These are phyloP conservation scores for Xylariaceae sp. DNA, from an alignment of 2,329 filamentous ascomycete genomes.

Conservation along the genomic window DNA sequence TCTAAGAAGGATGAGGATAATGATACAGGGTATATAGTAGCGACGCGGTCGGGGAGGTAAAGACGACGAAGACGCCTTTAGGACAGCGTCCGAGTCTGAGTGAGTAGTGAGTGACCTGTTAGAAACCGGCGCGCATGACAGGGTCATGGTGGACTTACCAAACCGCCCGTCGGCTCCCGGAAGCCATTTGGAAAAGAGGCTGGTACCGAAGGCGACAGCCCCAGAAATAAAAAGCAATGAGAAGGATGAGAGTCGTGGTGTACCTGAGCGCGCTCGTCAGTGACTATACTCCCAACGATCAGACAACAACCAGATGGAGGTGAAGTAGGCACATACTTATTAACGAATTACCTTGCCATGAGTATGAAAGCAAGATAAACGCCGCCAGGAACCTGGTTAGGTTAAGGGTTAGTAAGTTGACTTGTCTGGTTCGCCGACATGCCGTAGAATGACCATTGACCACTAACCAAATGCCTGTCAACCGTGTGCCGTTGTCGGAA, in stretches of 20 bases:
- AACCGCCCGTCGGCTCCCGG: constrained; percentile 45
- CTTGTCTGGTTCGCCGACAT: too few relatives aligned
- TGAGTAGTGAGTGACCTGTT: constrained; percentile 3
- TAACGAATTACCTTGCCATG: constrained; percentile 43
- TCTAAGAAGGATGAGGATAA: constrained; percentile 41
- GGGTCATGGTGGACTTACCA: constrained; percentile 29
- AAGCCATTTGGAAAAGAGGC: constrained; percentile 41
- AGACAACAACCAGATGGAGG: neutral
- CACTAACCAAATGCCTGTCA: constrained; percentile 35
- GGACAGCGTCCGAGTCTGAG: constrained; percentile 28
- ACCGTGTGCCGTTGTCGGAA: constrained; percentile 29
- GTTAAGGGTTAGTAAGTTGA: constrained; percentile 5
- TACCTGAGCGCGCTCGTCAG: constrained; percentile 33
- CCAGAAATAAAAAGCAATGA: constrained; percentile 44
- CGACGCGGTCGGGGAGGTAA: constrained; percentile 43
- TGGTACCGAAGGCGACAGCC: constrained; percentile 35
- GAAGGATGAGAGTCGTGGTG: constrained; percentile 43
- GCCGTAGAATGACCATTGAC: too few relatives aligned
- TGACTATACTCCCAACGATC: neutral
- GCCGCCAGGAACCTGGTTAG: constrained; percentile 40
- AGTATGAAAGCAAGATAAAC: constrained; percentile 44
- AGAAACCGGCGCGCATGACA: neutral
- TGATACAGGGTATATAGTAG: constrained; percentile 40
- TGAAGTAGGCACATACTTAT: constrained; percentile 35
- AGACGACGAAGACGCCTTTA: constrained; percentile 32